These are phyloP conservation scores for Pholiota microspora DNA, from an alignment of 768 basidiomycete genomes.

Conservation along the genomic window DNA sequence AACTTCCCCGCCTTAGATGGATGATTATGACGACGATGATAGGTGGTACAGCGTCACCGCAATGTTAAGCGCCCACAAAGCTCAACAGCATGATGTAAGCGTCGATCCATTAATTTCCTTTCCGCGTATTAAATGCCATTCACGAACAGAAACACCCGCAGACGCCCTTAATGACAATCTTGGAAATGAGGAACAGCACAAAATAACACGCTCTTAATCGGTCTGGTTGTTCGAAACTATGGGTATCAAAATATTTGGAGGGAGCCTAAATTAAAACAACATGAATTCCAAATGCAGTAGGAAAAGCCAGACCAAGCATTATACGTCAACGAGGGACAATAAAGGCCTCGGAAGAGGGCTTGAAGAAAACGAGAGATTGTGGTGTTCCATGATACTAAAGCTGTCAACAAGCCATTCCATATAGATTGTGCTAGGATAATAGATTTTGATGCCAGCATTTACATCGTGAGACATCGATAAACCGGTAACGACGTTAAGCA, in stretches of 20 bases:
- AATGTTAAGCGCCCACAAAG: no score
- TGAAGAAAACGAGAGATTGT: neutral
- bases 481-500: constrained; percentile 22
- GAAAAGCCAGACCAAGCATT: neutral
- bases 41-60: no score
- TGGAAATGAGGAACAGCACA: no score
- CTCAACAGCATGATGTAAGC: no score
- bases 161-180: no score
- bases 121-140: no score
- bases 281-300: neutral
- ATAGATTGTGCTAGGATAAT: neutral
- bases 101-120: no score
- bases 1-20: no score
- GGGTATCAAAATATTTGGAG: neutral
- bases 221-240: neutral
- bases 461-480: constrained; percentile 18
- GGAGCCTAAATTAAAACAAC: neutral
- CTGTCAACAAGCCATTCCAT: neutral
- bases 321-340: neutral
- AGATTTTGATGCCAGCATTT: constrained; percentile 21
- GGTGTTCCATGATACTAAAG: neutral
- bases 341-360: neutral
- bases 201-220: no score
- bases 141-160: no score
- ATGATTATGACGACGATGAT: no score